These are phyloP conservation scores for Hypoxylon intermedium DNA, from an alignment of 495 filamentous ascomycete species.

Conservation along the genomic window DNA sequence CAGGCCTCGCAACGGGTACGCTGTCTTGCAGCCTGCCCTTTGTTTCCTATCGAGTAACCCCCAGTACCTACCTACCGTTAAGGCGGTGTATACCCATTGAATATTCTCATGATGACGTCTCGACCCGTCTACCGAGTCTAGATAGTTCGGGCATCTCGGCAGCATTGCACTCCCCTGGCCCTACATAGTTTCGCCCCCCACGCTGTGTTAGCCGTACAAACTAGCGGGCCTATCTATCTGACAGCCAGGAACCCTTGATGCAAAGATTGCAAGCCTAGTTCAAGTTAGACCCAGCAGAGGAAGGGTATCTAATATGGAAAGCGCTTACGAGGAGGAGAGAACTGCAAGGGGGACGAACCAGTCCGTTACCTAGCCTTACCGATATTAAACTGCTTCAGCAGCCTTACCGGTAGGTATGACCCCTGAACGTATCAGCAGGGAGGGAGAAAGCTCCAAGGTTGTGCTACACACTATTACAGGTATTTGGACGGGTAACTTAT, in stretches of 20 bases:
- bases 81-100: conserved; percentile 8
- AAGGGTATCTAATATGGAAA: conserved; percentile 5
- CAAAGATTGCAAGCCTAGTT: conserved; percentile 3
- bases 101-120: not conserved
- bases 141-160: conserved; percentile 3
- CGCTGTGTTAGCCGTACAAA: not conserved
- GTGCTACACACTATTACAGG: conserved; percentile 19
- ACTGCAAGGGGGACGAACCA: conserved; percentile 12
- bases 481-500: not conserved
- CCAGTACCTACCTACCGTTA: not conserved
- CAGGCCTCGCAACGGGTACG: conserved; percentile 13
- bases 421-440: too few species aligned
- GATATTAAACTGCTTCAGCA: not conserved
- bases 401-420: not conserved
- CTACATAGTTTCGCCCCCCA: conserved; percentile 19
- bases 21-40: conserved; percentile 2
- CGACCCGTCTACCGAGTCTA: not conserved
- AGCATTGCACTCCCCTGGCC: not conserved
- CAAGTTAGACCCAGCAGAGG: not conserved
- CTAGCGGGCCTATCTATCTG: not conserved
- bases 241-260: conserved; percentile 11
- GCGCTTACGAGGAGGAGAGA: not conserved
- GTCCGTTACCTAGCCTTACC: conserved; percentile 13
- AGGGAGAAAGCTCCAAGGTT: too few species aligned
- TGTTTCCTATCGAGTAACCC: not conserved